Evolutionary conservation across 2,329 filamentous ascomycete species (phyloP).

Genomic region (Aspergillus sp.): DNA sequence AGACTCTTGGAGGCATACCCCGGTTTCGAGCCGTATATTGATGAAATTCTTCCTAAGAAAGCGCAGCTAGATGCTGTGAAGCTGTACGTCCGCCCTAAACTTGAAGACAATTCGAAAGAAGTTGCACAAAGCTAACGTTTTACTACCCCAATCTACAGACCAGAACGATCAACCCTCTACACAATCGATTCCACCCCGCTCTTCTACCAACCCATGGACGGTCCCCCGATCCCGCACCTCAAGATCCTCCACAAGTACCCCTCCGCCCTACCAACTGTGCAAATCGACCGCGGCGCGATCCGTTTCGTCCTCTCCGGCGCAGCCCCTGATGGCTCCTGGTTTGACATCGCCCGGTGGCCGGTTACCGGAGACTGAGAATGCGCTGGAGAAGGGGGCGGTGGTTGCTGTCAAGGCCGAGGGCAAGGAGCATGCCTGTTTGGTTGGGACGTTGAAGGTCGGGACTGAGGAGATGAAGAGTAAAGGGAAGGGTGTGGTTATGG

Average conservation of each 20-base stretch:
- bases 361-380: slow-evolving; percentile 60
- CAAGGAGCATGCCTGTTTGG: slow-evolving; percentile 84
- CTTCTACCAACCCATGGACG: slow-evolving; percentile 83
- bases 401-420: slow-evolving; percentile 91
- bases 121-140: slow-evolving; percentile 1
- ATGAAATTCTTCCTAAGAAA: slow-evolving; percentile 94
- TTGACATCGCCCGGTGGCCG: slow-evolving; percentile 78
- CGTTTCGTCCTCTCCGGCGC: slow-evolving; percentile 92
- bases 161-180: slow-evolving; percentile 86
- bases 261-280: slow-evolving; percentile 72
- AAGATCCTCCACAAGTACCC: slow-evolving; percentile 87
- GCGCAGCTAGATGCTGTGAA: slow-evolving; percentile 85
- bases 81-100: slow-evolving; percentile 49
- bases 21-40: slow-evolving; percentile 78
- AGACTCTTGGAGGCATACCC: slow-evolving; percentile 83
- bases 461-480: slow-evolving; percentile 91
- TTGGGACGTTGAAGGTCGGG: slow-evolving; percentile 76
- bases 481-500: slow-evolving; percentile 90
- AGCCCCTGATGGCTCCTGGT: slow-evolving; percentile 89
- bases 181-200: slow-evolving; percentile 71
- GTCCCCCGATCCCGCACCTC: slow-evolving; percentile 80
- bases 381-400: slow-evolving; percentile 73
- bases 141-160: slow-evolving; percentile 40
- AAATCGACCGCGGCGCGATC: slow-evolving; percentile 93
- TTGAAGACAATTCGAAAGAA: not conserved